Percentiles rank a stretch among this genome's conserved stretches.
phyloP scores from a whole-genome alignment of 2,329 filamentous ascomycete genomes.

The Colletotrichum gigasporum region DNA sequence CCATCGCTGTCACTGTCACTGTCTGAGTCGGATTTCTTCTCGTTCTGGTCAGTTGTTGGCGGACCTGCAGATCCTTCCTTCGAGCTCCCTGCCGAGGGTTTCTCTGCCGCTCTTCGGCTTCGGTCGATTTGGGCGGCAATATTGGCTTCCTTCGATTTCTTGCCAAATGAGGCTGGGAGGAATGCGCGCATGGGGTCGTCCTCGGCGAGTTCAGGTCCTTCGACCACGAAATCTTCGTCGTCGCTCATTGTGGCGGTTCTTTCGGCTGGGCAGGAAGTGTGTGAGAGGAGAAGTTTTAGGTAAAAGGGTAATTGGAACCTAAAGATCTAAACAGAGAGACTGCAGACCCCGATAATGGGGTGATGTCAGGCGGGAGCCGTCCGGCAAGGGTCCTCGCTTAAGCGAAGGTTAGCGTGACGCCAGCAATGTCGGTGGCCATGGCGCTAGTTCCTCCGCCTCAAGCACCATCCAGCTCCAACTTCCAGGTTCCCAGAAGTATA shows the following conservation, averaged over 20 bases:
- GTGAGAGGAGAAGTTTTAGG: not conserved
- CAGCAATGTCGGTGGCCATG: not conserved
- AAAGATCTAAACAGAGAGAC: not conserved
- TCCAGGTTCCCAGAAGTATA: no score
- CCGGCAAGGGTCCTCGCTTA: conserved; percentile 21
- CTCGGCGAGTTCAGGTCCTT: conserved; percentile 61
- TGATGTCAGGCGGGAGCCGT: conserved; percentile 29
- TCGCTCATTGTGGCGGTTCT: conserved; percentile 56
- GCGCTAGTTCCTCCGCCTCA: no score
- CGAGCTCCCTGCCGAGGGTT: conserved; percentile 38
- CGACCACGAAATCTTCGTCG: conserved; percentile 68
- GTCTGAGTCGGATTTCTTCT: conserved; percentile 35
- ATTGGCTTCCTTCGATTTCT: conserved; percentile 77
- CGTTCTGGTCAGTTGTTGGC: conserved; percentile 36
- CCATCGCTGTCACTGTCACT: conserved; percentile 57
- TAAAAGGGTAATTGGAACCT: not conserved
- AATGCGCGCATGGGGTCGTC: conserved; percentile 81
- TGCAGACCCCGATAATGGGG: conserved; percentile 2
- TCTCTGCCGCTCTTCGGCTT: conserved; percentile 69
- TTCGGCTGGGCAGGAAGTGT: not conserved
- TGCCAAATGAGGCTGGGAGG: conserved; percentile 86
- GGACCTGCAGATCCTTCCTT: conserved; percentile 39
- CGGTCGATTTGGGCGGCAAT: conserved; percentile 83
- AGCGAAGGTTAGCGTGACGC: conserved; percentile 11
- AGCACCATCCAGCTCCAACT: no score